Conservation (phyloP, 2,329 filamentous ascomycete species). For the Fusarium sp. region DNA sequence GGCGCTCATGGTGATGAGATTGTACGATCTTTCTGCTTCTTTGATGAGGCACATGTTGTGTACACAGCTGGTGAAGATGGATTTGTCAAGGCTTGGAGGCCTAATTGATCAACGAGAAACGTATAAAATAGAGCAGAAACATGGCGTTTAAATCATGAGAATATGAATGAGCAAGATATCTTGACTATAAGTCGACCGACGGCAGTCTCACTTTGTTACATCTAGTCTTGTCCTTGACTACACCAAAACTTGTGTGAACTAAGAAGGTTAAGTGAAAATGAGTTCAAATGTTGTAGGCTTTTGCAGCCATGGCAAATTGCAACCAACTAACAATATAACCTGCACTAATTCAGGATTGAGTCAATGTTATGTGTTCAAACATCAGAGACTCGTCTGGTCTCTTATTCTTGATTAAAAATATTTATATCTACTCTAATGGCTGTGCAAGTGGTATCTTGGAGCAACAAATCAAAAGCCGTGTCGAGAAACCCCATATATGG, state of each 20-base stretch:
- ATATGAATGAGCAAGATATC: neutral
- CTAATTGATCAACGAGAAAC: slow-evolving; percentile 29
- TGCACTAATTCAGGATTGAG: neutral
- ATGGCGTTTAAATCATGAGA: neutral
- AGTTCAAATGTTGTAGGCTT: neutral
- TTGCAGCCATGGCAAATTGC: neutral
- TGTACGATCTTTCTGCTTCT: slow-evolving; percentile 71
- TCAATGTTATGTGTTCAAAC: neutral
- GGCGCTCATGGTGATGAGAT: slow-evolving; percentile 73
- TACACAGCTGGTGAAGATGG: slow-evolving; percentile 71
- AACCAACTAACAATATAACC: neutral
- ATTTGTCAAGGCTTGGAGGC: slow-evolving; percentile 66
- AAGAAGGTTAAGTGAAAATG: neutral
- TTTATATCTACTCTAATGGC: slow-evolving; percentile 31
- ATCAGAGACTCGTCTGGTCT: neutral
- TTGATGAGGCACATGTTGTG: slow-evolving; percentile 68
- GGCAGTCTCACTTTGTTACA: neutral
- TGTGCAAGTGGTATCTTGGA: slow-evolving; percentile 26
- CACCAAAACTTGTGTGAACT: neutral
- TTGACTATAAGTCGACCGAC: neutral
- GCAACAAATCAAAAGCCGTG: slow-evolving; percentile 32
- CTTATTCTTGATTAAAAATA: slow-evolving; percentile 33
- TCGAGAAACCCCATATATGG: slow-evolving; percentile 29
- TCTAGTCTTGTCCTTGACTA: neutral
- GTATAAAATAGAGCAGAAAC: neutral